Conservation (phyloP, 768 basidiomycete species). For the Lactarius evosmus region DNA sequence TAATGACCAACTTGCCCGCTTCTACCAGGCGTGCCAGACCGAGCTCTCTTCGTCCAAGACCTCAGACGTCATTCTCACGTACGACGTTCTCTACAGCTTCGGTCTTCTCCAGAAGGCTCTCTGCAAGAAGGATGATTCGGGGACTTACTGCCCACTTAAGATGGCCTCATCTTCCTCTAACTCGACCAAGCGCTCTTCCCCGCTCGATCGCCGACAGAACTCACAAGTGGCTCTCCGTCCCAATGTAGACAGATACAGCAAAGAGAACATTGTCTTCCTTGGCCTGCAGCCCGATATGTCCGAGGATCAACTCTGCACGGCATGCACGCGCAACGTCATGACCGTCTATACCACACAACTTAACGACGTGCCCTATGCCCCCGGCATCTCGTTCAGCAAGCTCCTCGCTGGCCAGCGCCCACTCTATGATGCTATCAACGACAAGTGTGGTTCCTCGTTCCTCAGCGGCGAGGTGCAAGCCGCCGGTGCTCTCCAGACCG, state of each 20-base stretch:
- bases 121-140: conserved; percentile 72
- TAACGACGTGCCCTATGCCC: conserved; percentile 64
- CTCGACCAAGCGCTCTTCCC: conserved; percentile 26
- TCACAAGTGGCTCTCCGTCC: conserved; percentile 38
- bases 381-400: conserved; percentile 62
- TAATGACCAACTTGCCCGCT: conserved; percentile 58
- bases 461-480: conserved; percentile 63
- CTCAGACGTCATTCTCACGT: conserved; percentile 53
- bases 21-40: conserved; percentile 63
- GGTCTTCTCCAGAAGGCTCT: conserved; percentile 61
- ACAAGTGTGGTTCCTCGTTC: conserved; percentile 71
- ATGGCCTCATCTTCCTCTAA: conserved; percentile 37
- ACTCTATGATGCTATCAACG: conserved; percentile 61
- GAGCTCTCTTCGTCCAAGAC: conserved; percentile 62
- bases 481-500: conserved; percentile 54
- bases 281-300: conserved; percentile 57
- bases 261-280: conserved; percentile 75
- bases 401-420: conserved; percentile 62
- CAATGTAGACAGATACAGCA: conserved; percentile 54
- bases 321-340: conserved; percentile 78
- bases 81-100: conserved; percentile 79
- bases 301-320: conserved; percentile 62
- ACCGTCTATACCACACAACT: conserved; percentile 77
- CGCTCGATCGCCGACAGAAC: conserved; percentile 29
- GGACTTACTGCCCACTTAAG: conserved; percentile 64